A percentile compares a stretch with the other conserved stretches of the same genome.
Conservation (phyloP, 768 basidiomycete genomes). For the Hericium coralloides region DNA sequence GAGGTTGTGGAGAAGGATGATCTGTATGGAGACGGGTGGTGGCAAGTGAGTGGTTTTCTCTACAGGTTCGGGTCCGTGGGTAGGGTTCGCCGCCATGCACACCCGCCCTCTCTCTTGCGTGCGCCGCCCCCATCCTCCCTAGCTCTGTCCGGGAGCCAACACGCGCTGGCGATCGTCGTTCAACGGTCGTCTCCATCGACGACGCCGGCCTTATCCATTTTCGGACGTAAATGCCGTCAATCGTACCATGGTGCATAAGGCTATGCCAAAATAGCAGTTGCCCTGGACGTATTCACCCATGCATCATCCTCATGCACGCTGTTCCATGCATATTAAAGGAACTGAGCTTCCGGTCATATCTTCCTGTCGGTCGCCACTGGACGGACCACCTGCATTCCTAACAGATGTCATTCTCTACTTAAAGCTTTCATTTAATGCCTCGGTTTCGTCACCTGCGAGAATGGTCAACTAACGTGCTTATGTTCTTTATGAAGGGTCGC, state of each 20-base stretch:
- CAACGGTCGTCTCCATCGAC: no score
- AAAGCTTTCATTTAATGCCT: neutral
- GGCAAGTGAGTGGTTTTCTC: slow-evolving; percentile 47
- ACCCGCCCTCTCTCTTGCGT: neutral
- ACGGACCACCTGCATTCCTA: neutral
- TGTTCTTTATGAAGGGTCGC: slow-evolving; percentile 51
- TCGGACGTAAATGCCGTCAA: no score
- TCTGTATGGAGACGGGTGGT: slow-evolving; percentile 92
- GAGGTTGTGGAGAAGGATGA: slow-evolving; percentile 93
- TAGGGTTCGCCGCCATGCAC: neutral
- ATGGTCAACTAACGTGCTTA: neutral
- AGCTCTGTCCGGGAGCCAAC: no score
- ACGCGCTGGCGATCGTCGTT: no score
- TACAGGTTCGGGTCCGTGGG: neutral
- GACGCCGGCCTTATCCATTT: no score
- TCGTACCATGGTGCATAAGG: no score
- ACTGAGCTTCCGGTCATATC: neutral
- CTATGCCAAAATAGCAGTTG: no score
- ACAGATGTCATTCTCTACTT: neutral
- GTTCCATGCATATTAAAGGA: neutral
- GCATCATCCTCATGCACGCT: neutral
- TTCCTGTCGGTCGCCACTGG: neutral
- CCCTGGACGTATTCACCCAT: neutral
- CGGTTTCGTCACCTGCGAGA: slow-evolving; percentile 11
- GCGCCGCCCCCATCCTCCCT: neutral